Base-by-base conservation (phyloP, 352 stramenopile genomes). In the Thraustotheca clavata region DNA sequence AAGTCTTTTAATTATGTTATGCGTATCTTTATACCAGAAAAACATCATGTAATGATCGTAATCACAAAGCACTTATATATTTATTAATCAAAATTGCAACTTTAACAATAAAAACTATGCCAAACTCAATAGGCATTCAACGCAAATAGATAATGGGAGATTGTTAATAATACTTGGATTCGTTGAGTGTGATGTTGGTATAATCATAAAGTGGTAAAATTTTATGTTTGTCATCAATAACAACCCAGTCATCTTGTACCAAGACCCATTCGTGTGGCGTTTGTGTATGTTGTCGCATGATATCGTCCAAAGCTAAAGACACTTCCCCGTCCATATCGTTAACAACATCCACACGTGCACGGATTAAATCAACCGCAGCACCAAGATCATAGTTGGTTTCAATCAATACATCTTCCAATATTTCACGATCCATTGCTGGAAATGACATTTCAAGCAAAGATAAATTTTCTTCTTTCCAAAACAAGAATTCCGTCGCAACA, bases 401-500 rank as follows among this genome's bases (percentile, higher is more conserved):
- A 16, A 62, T 29, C 16, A 62, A 27, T 3, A 62, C 55, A 36
- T 62, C 55, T 62, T 62, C 55, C 3, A 62, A 41, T 38, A 62
- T 46, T 24, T 62, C 55, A 26, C 55, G 55, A 41, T 62, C 55
- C 55, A 62, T 62, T 12, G 55, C 55, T n/a, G 55, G 55, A 52
- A 62, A 62, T 41, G 55, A 62, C 55, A 62, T 62, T 52, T 62
- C 55, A 14, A 62, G 27, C 34, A 62, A 27, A 38, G 55, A 38
- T 1, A 62, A 32, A 29, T 62, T 62, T 41, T 62, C 55, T 52
- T 62, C 55, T 27, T 62, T 62, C 55, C 55, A 62, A 50, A 62
- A 62, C 8, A 62, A 31, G 43, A 50, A 62, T 36, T 62, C 55
- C 7, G 55, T 36, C 22, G 55, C 55, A 12, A 62, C 34, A 31